Evolutionary conservation across 2,329 filamentous ascomycete genomes (phyloP), one percentile per base, ranked within the genome.

Genomic region (Aureobasidium pullulans): DNA sequence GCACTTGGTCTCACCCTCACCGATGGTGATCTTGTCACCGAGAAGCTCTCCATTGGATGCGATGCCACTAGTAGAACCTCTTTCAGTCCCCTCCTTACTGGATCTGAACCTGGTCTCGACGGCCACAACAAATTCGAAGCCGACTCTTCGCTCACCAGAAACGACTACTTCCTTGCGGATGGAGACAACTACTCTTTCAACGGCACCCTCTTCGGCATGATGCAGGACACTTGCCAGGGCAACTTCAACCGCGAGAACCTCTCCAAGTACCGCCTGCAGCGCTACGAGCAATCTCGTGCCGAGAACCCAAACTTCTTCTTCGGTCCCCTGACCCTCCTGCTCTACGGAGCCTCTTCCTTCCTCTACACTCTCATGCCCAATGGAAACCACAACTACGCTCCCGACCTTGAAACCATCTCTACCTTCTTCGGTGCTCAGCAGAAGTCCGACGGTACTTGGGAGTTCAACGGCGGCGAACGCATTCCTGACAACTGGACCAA

Each of bases 51-150:
- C 43, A 76, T 77, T 48, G 74, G 75, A n/a, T 77, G 75, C 46
- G 75, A 78, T 62, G 74, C 76, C 23, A 76, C 76, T 2, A 70
- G 65, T 6, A 68, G 74, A 7, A 77, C 75, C 9, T 74, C 75
- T 1, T 54, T 66, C 63, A 67, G 63, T 62, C 66, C 73, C 13
- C 59, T 61, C 32, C 54, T 70, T 34, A 72, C 68, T 57, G 75
- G 75, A 47, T 66, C 64, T 34, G 70, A 77, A 64, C 74, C 73
- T 9, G 75, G 75, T 52, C 68, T 77, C 7, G 70, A 75, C 37
- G 74, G 71, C 32, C 75, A 77, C 65, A 76, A 77, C 65, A 77
- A 76, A 65, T 76, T 76, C 56, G 74, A 76, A 62, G 66, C 65
- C 6, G 72, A 76, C 59, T 66, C 73, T 2, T 76, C 73, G 13